A percentile compares a stretch with the other conserved stretches of the same genome.
Conservation (phyloP, 345 rosid species). For the Eutrema japonicum region DNA sequence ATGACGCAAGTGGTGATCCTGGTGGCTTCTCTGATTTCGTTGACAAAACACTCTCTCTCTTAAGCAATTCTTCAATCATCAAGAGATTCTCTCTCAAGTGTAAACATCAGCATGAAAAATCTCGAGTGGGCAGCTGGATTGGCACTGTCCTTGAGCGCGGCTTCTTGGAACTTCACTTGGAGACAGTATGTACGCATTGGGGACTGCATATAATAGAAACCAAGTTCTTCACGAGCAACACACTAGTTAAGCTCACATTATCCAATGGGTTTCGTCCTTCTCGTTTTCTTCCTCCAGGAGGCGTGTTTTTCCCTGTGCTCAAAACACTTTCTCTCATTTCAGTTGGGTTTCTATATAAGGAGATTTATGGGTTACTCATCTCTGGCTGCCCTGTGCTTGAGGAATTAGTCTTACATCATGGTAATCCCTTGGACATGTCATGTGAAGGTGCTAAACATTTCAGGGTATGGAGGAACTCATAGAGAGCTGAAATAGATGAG, state of each 20-base stretch:
- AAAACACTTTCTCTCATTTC: constrained; percentile 1
- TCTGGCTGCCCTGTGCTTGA: constrained; percentile 6
- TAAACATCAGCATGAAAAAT: neutral
- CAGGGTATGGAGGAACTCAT: constrained; percentile 13
- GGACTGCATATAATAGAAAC: neutral
- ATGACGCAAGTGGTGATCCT: constrained; percentile 10
- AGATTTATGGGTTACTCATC: neutral
- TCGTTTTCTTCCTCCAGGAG: neutral
- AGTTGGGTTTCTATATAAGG: neutral
- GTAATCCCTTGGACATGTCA: neutral
- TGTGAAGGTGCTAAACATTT: constrained; percentile 16
- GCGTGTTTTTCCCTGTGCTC: neutral
- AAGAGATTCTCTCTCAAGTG: neutral
- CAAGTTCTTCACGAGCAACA: constrained; percentile 17
- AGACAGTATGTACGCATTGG: neutral
- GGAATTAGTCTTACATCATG: neutral
- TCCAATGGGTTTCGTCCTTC: neutral
- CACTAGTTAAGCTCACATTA: neutral
- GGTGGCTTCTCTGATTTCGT: neutral
- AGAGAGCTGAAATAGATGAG: constrained; percentile 32
- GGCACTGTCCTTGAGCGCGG: neutral
- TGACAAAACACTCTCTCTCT: neutral
- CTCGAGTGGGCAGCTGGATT: neutral
- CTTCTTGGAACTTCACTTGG: constrained; percentile 7
- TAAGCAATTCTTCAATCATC: neutral